phyloP scores from a whole-genome alignment of 257 asterid species.

The Jasminum sambac region DNA sequence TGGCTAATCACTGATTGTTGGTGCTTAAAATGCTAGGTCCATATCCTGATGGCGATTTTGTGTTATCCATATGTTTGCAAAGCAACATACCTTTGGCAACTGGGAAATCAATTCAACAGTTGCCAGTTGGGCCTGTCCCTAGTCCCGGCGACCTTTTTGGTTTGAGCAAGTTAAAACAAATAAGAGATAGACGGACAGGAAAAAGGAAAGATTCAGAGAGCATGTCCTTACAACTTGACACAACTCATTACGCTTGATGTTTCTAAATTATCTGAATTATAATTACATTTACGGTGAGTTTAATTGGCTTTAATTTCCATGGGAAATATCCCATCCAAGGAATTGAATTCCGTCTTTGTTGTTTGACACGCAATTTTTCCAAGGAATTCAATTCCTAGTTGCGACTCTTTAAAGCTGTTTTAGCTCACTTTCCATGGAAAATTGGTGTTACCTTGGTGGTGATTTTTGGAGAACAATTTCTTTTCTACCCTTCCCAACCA shows the following conservation, averaged over 20 bases:
- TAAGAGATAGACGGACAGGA: conserved; percentile 60
- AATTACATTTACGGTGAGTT: too few species aligned
- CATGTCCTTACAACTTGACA: conserved; percentile 29
- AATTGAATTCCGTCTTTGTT: too few species aligned
- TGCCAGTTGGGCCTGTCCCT: conserved; percentile 51
- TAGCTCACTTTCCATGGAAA: too few species aligned
- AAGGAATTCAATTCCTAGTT: too few species aligned
- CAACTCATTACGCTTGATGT: not conserved
- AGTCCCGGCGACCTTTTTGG: conserved; percentile 67
- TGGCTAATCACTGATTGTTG: conserved; percentile 16
- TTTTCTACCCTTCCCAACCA: too few species aligned
- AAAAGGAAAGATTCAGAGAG: conserved; percentile 72
- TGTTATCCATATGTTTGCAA: conserved; percentile 88
- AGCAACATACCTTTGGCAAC: conserved; percentile 57
- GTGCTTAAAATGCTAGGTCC: conserved; percentile 64
- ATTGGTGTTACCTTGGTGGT: too few species aligned
- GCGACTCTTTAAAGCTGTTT: too few species aligned
- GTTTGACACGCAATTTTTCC: too few species aligned
- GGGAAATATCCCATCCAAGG: too few species aligned
- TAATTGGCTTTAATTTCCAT: too few species aligned
- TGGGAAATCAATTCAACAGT: conserved; percentile 47
- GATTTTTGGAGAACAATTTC: too few species aligned
- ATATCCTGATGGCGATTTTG: conserved; percentile 83
- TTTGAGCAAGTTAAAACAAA: conserved; percentile 52
- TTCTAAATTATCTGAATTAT: not conserved